These are phyloP conservation scores for Cladochytrium replicatum DNA, from an alignment of 192 early-diverging fungal species.

Conservation along the genomic window DNA sequence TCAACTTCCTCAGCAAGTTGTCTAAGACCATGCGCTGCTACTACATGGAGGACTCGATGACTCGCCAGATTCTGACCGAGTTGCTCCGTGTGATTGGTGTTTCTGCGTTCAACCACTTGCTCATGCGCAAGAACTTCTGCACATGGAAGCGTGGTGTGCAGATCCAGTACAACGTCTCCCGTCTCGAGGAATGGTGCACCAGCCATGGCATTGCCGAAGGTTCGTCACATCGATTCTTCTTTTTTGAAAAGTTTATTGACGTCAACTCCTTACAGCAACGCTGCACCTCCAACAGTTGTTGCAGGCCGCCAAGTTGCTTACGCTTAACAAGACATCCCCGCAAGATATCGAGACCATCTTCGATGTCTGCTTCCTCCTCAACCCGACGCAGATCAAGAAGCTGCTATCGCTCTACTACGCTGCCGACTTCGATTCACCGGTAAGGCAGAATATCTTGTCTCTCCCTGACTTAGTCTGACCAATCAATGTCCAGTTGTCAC, in stretches of 20 bases:
- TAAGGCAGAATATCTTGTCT: slow-evolving; percentile 23
- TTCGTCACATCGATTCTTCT: slow-evolving; percentile 15
- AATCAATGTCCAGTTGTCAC: slow-evolving; percentile 49
- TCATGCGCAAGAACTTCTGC: slow-evolving; percentile 97
- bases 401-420: slow-evolving; percentile 89
- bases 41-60: slow-evolving; percentile 86
- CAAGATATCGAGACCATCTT: slow-evolving; percentile 97
- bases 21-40: slow-evolving; percentile 95
- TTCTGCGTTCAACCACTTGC: slow-evolving; percentile 90
- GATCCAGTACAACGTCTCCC: slow-evolving; percentile 97
- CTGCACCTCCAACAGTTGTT: slow-evolving; percentile 88
- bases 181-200: slow-evolving; percentile 99
- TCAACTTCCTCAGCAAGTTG: slow-evolving; percentile 89
- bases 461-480: slow-evolving; percentile 2
- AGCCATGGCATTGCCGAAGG: slow-evolving; percentile 85
- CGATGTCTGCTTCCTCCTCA: slow-evolving; percentile 95
- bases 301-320: slow-evolving; percentile 94
- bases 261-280: slow-evolving; percentile 27
- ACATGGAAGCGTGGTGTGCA: slow-evolving; percentile 99
- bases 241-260: not conserved
- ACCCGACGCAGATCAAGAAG: slow-evolving; percentile 96
- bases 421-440: slow-evolving; percentile 88
- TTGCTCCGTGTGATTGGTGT: slow-evolving; percentile 92
- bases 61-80: slow-evolving; percentile 90
- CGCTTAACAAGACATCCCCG: slow-evolving; percentile 79